Percentiles rank a stretch among this genome's conserved stretches.
Conservation (phyloP, 2,329 filamentous ascomycete genomes). For the Davidsoniella australis region DNA sequence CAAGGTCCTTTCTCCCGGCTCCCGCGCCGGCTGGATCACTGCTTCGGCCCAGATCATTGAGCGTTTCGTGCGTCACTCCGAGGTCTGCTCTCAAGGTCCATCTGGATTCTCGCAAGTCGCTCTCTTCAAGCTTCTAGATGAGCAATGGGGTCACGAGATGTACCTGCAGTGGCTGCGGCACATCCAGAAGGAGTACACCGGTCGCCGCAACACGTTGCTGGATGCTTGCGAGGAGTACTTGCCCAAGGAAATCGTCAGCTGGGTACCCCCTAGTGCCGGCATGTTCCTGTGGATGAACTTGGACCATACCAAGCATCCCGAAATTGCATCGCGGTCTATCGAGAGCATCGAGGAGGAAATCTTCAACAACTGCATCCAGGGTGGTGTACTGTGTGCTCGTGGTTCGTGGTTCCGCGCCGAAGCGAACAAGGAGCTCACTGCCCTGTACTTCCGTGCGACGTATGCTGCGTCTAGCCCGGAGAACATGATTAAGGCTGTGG, state of each 20-base stretch:
- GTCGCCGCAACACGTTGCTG: constrained; percentile 58
- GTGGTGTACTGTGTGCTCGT: constrained; percentile 63
- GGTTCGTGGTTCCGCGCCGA: constrained; percentile 88
- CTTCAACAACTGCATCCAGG: constrained; percentile 57
- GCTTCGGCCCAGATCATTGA: constrained; percentile 72
- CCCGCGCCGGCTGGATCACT: constrained; percentile 75
- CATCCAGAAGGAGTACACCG: constrained; percentile 65
- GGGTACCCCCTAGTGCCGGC: constrained; percentile 65
- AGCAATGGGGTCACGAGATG: constrained; percentile 82
- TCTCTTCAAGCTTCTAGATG: constrained; percentile 78
- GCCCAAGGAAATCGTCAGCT: constrained; percentile 57
- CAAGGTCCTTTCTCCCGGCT: constrained; percentile 74
- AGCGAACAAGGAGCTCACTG: constrained; percentile 34
- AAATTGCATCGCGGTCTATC: constrained; percentile 33
- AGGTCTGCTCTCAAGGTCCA: constrained; percentile 72
- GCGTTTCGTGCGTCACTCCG: constrained; percentile 64
- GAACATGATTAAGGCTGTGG: constrained; percentile 55
- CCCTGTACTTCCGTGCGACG: constrained; percentile 77
- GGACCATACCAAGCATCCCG: constrained; percentile 48
- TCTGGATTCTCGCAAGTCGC: constrained; percentile 70
- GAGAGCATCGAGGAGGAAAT: constrained; percentile 69
- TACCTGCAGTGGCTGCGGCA: constrained; percentile 82
- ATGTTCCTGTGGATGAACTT: constrained; percentile 86
- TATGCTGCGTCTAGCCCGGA: constrained; percentile 64
- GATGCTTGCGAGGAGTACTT: constrained; percentile 64